These are phyloP conservation scores for Aspergillus steynii DNA, from an alignment of 495 filamentous ascomycete genomes.

Conservation along the genomic window DNA sequence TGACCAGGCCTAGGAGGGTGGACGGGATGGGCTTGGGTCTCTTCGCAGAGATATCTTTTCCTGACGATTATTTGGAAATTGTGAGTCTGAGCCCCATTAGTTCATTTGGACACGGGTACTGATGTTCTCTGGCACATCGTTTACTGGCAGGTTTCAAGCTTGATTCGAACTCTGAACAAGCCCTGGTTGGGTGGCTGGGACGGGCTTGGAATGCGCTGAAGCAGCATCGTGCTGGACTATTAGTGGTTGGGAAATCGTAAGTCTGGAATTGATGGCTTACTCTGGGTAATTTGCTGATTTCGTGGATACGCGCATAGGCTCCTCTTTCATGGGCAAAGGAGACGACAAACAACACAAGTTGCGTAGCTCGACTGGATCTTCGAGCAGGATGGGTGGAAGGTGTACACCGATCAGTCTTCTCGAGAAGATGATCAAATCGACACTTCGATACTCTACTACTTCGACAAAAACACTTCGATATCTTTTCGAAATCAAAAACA, in stretches of 20 bases:
- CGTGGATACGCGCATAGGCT: too few relatives aligned
- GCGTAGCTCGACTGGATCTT: too few relatives aligned
- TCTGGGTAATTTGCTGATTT: too few relatives aligned
- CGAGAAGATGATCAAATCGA: background rate
- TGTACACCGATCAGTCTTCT: background rate
- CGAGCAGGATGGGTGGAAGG: too few relatives aligned
- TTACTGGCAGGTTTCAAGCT: too few relatives aligned
- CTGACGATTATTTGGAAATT: background rate
- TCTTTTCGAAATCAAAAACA: background rate
- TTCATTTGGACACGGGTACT: background rate
- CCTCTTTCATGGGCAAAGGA: too few relatives aligned
- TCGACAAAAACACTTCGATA: too few relatives aligned
- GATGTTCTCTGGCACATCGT: too few relatives aligned
- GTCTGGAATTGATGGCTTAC: background rate
- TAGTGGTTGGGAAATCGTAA: background rate
- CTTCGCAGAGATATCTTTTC: background rate
- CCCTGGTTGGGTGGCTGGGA: slow-evolving; percentile 12
- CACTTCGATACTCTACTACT: too few relatives aligned
- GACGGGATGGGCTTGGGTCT: slow-evolving; percentile 11
- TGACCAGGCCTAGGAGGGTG: slow-evolving; percentile 6
- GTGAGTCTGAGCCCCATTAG: background rate
- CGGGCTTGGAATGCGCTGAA: slow-evolving; percentile 1
- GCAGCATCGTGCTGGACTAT: too few relatives aligned
- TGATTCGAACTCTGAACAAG: background rate
- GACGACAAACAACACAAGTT: too few relatives aligned